phyloP scores from a whole-genome alignment of 2,329 filamentous ascomycete species.

The Colletotrichum sp. region DNA sequence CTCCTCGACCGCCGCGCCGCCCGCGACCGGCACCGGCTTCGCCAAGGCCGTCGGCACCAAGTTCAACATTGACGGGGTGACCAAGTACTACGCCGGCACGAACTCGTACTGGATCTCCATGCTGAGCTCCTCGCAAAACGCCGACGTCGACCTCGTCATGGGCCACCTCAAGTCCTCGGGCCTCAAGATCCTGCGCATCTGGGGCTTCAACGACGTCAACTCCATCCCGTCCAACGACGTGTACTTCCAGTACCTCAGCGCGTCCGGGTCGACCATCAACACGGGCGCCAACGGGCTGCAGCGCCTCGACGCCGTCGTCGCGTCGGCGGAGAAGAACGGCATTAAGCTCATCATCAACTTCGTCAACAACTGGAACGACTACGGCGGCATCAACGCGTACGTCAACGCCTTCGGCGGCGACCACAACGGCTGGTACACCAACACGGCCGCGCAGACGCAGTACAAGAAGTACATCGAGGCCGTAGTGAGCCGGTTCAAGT shows the following conservation, averaged over 20 bases:
- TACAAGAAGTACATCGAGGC: constrained; percentile 58
- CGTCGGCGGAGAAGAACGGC: constrained; percentile 60
- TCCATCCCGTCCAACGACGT: constrained; percentile 33
- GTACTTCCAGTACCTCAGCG: constrained; percentile 56
- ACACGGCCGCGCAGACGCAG: constrained; percentile 54
- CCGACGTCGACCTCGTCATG: constrained; percentile 60
- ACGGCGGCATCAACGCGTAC: constrained; percentile 69
- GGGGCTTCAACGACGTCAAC: constrained; percentile 67
- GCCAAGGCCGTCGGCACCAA: constrained; percentile 30
- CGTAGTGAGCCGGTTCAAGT: constrained; percentile 53
- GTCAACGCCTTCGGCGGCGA: constrained; percentile 60
- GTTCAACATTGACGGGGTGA: constrained; percentile 49
- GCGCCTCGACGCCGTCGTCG: constrained; percentile 66
- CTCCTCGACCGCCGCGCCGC: constrained; percentile 16
- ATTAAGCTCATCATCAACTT: constrained; percentile 70
- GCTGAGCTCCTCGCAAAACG: constrained; percentile 48
- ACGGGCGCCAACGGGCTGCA: constrained; percentile 65
- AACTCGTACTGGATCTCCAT: constrained; percentile 65
- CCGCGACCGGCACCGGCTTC: constrained; percentile 23
- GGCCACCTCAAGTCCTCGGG: constrained; percentile 54
- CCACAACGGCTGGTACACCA: constrained; percentile 62
- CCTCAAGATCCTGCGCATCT: constrained; percentile 62
- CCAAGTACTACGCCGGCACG: constrained; percentile 56
- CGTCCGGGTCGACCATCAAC: constrained; percentile 61
- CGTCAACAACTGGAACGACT: constrained; percentile 72